Conservation (phyloP, 2,329 filamentous ascomycete species). For the Fusarium denticulatum region DNA sequence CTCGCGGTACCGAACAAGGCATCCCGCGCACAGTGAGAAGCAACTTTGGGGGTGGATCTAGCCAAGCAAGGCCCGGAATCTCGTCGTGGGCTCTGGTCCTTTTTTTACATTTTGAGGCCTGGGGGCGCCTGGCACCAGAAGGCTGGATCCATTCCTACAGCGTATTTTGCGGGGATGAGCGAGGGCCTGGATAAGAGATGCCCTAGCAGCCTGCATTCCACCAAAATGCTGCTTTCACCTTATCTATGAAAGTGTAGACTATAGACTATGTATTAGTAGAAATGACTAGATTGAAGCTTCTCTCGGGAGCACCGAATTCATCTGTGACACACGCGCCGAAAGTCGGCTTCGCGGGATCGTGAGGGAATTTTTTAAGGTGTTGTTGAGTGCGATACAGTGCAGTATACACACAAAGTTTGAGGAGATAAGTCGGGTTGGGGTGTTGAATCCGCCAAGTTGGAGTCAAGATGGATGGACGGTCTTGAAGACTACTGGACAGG, state of each 20-base stretch:
- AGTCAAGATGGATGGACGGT: conserved; percentile 39
- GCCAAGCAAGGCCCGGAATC: conserved; percentile 4
- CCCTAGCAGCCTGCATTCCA: conserved; percentile 16
- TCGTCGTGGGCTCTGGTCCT: conserved; percentile 12
- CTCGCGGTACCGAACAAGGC: conserved; percentile 18
- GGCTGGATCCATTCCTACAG: conserved; percentile 23
- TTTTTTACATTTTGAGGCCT: conserved; percentile 16
- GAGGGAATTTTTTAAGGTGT: conserved; percentile 27
- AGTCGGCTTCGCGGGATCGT: conserved; percentile 7
- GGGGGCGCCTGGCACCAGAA: conserved; percentile 5
- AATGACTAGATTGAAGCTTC: background rate
- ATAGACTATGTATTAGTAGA: background rate
- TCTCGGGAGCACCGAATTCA: conserved; percentile 27
- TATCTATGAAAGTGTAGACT: background rate
- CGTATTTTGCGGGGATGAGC: conserved; percentile 31
- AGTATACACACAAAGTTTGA: conserved; percentile 1
- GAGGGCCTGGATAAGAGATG: conserved; percentile 25
- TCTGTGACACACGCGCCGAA: background rate
- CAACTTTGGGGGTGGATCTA: conserved; percentile 5
- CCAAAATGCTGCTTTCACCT: background rate
- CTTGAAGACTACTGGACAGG: conserved; percentile 20
- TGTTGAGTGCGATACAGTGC: conserved; percentile 25
- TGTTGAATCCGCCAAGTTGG: conserved; percentile 31
- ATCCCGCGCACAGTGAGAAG: conserved; percentile 15
- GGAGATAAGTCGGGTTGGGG: conserved; percentile 22